A percentile compares a stretch with the other conserved stretches of the same genome.
phyloP scores from a whole-genome alignment of 805 yeast species.

The Maudiozyma pseudohumilis region DNA sequence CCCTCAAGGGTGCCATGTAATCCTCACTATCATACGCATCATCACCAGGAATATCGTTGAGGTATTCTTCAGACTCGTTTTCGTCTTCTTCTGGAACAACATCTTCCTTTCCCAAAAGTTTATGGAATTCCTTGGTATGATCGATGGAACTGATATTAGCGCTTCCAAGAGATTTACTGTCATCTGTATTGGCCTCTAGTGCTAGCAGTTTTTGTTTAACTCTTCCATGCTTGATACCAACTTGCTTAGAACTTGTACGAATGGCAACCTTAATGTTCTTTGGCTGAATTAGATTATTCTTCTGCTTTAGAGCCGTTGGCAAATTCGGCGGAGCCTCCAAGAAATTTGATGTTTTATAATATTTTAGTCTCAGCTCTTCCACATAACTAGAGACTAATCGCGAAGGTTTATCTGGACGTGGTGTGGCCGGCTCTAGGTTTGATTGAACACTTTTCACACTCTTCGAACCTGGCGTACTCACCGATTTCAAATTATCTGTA shows the following conservation, averaged over 20 bases:
- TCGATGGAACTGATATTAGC: slow-evolving; percentile 13
- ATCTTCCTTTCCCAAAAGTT: slow-evolving; percentile 18
- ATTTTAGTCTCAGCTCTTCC: slow-evolving; percentile 26
- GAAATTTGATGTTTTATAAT: slow-evolving; percentile 27
- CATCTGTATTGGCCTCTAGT: slow-evolving; percentile 26
- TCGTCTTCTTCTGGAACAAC: slow-evolving; percentile 3
- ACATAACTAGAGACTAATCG: slow-evolving; percentile 27
- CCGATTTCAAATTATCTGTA: neutral
- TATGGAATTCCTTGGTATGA: slow-evolving; percentile 28
- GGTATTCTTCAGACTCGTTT: slow-evolving; percentile 15
- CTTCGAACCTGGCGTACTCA: neutral
- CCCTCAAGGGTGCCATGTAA: slow-evolving; percentile 26
- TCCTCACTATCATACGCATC: slow-evolving; percentile 31
- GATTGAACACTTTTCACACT: slow-evolving; percentile 4
- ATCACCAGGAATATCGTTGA: slow-evolving; percentile 29
- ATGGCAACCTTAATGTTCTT: slow-evolving; percentile 27
- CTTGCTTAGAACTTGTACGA: slow-evolving; percentile 28
- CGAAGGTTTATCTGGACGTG: slow-evolving; percentile 15
- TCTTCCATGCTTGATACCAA: slow-evolving; percentile 31
- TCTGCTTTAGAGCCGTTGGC: slow-evolving; percentile 26
- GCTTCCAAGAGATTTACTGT: slow-evolving; percentile 2
- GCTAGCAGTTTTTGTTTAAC: slow-evolving; percentile 28
- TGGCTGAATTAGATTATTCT: slow-evolving; percentile 25
- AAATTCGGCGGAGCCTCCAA: slow-evolving; percentile 29
- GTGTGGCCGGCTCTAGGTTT: neutral